phyloP scores from a whole-genome alignment of 805 yeast species.

The Barnettozyma wickerhamii region DNA sequence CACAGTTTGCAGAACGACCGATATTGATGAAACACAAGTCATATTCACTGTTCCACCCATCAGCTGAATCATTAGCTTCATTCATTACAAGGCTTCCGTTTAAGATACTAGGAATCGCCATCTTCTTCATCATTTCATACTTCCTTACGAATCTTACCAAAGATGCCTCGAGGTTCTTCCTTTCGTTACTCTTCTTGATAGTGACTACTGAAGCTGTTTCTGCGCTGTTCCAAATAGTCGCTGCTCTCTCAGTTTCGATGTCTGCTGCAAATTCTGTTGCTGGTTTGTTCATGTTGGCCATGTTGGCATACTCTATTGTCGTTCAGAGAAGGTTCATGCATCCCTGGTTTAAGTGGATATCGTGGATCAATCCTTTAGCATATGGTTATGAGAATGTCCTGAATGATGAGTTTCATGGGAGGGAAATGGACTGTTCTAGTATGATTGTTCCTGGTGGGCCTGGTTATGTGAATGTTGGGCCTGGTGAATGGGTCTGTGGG shows the following conservation, averaged over 20 bases:
- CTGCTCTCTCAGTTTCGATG: neutral
- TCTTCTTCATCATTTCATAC: constrained; percentile 47
- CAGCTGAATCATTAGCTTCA: constrained; percentile 67
- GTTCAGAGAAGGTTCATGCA: constrained; percentile 58
- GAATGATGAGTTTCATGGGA: constrained; percentile 59
- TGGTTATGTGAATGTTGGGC: constrained; percentile 38
- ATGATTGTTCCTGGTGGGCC: constrained; percentile 58
- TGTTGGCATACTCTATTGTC: constrained; percentile 56
- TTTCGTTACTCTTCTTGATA: constrained; percentile 41
- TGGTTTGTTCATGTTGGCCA: constrained; percentile 47
- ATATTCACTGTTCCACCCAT: constrained; percentile 68
- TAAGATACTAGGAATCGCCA: constrained; percentile 42
- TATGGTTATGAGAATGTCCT: constrained; percentile 61
- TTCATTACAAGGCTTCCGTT: constrained; percentile 59
- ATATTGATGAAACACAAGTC: constrained; percentile 68
- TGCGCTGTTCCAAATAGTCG: constrained; percentile 45
- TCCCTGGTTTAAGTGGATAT: constrained; percentile 70
- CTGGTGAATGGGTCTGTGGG: constrained; percentile 47
- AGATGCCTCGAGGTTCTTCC: constrained; percentile 52
- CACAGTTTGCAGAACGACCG: constrained; percentile 46
- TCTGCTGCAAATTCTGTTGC: constrained; percentile 51
- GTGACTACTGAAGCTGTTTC: constrained; percentile 43
- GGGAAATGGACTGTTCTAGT: constrained; percentile 49
- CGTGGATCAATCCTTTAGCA: constrained; percentile 51
- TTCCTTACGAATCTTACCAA: constrained; percentile 53